Base-by-base conservation (phyloP, 305 asterid species). In the Solanum chacoense region DNA sequence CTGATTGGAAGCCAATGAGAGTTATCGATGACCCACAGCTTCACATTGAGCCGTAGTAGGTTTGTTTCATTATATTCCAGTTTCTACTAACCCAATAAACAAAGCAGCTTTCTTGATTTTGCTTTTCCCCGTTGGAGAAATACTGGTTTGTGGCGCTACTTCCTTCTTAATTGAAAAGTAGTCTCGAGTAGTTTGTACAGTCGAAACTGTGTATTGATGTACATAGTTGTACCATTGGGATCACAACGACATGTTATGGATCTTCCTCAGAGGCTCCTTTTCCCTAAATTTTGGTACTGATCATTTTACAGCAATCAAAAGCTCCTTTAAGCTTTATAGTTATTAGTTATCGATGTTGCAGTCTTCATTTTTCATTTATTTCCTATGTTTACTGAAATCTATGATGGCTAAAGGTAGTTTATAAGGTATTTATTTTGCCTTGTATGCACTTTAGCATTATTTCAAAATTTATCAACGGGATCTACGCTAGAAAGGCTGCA, bases 1-100 rank as follows among this genome's bases (percentile, higher is more conserved):
- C 96, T 7, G 95, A 93, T 55, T 93, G 96, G 98, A 93, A 91
- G 93, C 95, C 98, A 12, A 91, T 38, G 91, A 94, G 96, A 89
- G 93, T 93, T 71, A 67, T 89, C 85, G 94, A 93, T 87, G 88
- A 89, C 72, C 92, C 89, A 24, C 89, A 69, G 38, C 29, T 75
- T 69, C 78, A 84, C 74, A 84, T 84, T 31, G 87, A 89, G 1
- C 12, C 26, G 1, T 77, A 35, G 50, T 11, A 89, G 50, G 87
- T 83, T 50, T 59, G 74, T 11, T 84, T 14, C 35, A 1, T 26
- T 45, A 3, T 50, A 81, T 55, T 22, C n/a, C 42, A 84, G 87
- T 32, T 31, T 11, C 74, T 55, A 31, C 3, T 20, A 84, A 55
- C 87, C 45, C 73, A 59, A 20, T 79, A 63, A 34, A 88, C 28